phyloP scores from a whole-genome alignment of 2,329 filamentous ascomycete genomes.

The Alternaria gaisen region DNA sequence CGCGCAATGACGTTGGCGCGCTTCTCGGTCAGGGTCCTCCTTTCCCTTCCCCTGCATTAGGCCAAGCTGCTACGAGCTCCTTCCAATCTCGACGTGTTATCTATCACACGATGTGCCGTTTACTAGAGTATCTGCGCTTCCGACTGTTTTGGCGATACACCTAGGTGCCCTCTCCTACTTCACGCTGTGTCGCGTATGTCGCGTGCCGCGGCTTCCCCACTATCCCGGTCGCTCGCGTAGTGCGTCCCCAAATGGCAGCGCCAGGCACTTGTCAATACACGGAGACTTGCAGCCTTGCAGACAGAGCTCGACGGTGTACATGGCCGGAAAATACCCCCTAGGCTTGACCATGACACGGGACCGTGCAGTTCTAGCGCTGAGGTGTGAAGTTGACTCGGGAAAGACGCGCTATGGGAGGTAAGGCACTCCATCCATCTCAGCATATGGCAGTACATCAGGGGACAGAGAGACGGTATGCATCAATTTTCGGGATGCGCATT shows the following conservation, averaged over 20 bases:
- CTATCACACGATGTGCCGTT: not conserved
- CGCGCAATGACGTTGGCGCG: slow-evolving; percentile 25
- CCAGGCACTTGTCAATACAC: not conserved
- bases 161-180: not conserved
- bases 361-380: not conserved
- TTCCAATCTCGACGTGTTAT: not conserved
- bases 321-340: not conserved
- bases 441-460: not conserved
- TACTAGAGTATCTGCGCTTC: not conserved
- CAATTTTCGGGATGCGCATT: slow-evolving; percentile 2
- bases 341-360: not conserved
- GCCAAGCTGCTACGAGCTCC: not conserved
- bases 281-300: not conserved
- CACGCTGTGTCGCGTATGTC: slow-evolving; percentile 15
- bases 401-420: not conserved
- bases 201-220: slow-evolving; percentile 18
- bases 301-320: not conserved
- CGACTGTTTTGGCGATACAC: not conserved
- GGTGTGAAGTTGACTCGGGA: not conserved
- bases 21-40: slow-evolving; percentile 19
- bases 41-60: slow-evolving; percentile 18
- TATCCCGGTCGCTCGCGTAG: slow-evolving; percentile 16
- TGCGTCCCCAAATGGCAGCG: slow-evolving; percentile 6
- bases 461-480: not conserved
- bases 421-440: not conserved